Percentiles rank a stretch among this genome's conserved stretches.
phyloP scores from a whole-genome alignment of 176 grass and related monocot genomes.

The Hsuehochloa calcarea region DNA sequence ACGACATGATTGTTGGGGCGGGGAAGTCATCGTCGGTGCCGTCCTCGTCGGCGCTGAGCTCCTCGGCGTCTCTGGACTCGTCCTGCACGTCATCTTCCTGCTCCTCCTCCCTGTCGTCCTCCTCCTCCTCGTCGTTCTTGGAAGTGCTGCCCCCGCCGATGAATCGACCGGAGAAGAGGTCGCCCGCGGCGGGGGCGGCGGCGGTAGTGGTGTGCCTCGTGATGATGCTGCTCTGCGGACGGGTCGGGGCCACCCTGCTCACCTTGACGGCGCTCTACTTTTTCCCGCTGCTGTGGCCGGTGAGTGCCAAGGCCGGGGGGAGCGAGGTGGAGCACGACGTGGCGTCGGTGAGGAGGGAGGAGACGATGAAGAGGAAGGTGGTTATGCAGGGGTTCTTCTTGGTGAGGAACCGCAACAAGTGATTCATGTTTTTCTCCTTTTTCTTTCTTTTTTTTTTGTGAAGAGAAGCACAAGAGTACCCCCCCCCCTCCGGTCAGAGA shows the following conservation, averaged over 20 bases:
- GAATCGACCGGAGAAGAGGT: neutral
- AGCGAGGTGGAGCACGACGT: neutral
- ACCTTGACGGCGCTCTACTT: conserved; percentile 43
- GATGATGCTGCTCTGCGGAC: conserved; percentile 47
- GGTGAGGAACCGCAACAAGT: conserved; percentile 29
- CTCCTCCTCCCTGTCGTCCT: neutral
- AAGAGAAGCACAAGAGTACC: neutral
- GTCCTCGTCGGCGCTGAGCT: conserved; percentile 15
- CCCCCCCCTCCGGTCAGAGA: neutral
- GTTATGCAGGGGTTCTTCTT: conserved; percentile 13
- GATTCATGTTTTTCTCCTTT: neutral
- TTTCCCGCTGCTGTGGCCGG: neutral
- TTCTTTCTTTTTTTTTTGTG: neutral
- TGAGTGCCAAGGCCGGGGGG: neutral
- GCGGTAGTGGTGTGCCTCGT: conserved; percentile 44
- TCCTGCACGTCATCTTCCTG: neutral
- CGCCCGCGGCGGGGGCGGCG: conserved; percentile 4
- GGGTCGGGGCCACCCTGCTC: conserved; percentile 41
- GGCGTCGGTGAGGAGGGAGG: neutral
- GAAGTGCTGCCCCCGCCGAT: neutral
- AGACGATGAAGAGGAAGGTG: conserved; percentile 12
- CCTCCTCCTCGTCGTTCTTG: neutral
- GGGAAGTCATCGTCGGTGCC: neutral
- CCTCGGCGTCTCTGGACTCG: conserved; percentile 9
- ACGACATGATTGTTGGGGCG: neutral